Conservation (phyloP, 192 early-diverging fungal species). For the Obelidium mucronatum region DNA sequence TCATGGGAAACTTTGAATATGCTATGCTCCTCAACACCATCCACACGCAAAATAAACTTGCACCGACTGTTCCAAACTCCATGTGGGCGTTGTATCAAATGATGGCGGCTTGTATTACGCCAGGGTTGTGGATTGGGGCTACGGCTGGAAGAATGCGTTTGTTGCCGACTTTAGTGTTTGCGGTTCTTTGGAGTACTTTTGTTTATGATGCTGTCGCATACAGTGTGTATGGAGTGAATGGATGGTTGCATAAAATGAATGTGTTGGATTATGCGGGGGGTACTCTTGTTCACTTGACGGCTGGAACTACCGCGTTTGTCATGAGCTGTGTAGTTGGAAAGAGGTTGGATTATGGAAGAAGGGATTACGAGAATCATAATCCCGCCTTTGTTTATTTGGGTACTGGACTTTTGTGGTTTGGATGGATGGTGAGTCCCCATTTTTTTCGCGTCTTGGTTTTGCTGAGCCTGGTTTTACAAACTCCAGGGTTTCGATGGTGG, state of each 20-base stretch:
- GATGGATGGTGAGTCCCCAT: too few species aligned
- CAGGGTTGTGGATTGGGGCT: constrained; percentile 89
- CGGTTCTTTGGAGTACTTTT: constrained; percentile 90
- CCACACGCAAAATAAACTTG: constrained; percentile 56
- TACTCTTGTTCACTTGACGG: constrained; percentile 92
- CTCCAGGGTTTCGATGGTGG: constrained; percentile 91
- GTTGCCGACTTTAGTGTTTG: constrained; percentile 86
- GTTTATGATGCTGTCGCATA: constrained; percentile 95
- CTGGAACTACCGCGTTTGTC: constrained; percentile 89
- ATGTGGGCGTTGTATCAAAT: constrained; percentile 79
- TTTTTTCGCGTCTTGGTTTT: too few species aligned
- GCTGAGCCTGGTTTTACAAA: too few species aligned
- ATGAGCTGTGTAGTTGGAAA: constrained; percentile 87
- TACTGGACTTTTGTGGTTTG: constrained; percentile 90
- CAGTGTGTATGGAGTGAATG: constrained; percentile 90
- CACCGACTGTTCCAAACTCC: constrained; percentile 67
- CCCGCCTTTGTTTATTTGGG: constrained; percentile 93
- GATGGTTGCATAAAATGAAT: constrained; percentile 76
- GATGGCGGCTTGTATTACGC: constrained; percentile 92
- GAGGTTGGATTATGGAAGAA: constrained; percentile 72
- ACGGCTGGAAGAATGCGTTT: constrained; percentile 89
- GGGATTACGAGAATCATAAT: constrained; percentile 85
- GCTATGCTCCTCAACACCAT: constrained; percentile 62
- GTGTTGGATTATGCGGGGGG: constrained; percentile 95
- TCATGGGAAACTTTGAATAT: constrained; percentile 71